These are phyloP conservation scores for Paracoccidioides brasiliensis DNA, from an alignment of 2,329 filamentous ascomycete species.

Conservation along the genomic window DNA sequence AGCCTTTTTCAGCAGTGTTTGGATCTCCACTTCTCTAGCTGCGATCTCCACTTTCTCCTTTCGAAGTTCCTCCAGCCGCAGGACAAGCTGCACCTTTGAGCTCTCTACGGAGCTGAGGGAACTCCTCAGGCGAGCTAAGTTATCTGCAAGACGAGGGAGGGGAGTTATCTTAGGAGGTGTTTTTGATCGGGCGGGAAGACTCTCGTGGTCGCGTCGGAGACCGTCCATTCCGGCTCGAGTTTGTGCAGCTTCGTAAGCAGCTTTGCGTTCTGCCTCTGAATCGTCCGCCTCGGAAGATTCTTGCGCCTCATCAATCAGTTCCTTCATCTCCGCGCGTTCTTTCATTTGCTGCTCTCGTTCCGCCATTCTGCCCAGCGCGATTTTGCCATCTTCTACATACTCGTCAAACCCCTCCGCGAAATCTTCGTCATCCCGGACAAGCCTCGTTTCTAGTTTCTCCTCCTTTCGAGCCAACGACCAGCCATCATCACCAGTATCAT, in stretches of 20 bases:
- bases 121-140: constrained; percentile 50
- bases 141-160: constrained; percentile 58
- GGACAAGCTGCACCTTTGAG: constrained; percentile 47
- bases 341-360: constrained; percentile 55
- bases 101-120: constrained; percentile 51
- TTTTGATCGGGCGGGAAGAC: constrained; percentile 29
- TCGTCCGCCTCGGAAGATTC: constrained; percentile 51
- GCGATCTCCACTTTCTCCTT: constrained; percentile 56
- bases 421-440: constrained; percentile 80
- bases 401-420: constrained; percentile 88
- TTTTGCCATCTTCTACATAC: constrained; percentile 71
- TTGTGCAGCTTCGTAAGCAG: constrained; percentile 78
- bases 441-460: constrained; percentile 56
- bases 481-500: constrained; percentile 31
- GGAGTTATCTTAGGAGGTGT: constrained; percentile 64
- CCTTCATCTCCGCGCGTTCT: constrained; percentile 65
- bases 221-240: constrained; percentile 77
- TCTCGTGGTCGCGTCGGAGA: constrained; percentile 33
- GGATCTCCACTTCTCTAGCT: constrained; percentile 63
- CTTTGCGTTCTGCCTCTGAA: constrained; percentile 49
- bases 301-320: constrained; percentile 70
- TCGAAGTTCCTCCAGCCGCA: constrained; percentile 52
- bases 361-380: constrained; percentile 65
- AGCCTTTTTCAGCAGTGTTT: constrained; percentile 65
- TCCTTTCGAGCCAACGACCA: constrained; percentile 39